These are phyloP conservation scores for Sarcomyxa edulis DNA, from an alignment of 768 basidiomycete genomes.

Conservation along the genomic window DNA sequence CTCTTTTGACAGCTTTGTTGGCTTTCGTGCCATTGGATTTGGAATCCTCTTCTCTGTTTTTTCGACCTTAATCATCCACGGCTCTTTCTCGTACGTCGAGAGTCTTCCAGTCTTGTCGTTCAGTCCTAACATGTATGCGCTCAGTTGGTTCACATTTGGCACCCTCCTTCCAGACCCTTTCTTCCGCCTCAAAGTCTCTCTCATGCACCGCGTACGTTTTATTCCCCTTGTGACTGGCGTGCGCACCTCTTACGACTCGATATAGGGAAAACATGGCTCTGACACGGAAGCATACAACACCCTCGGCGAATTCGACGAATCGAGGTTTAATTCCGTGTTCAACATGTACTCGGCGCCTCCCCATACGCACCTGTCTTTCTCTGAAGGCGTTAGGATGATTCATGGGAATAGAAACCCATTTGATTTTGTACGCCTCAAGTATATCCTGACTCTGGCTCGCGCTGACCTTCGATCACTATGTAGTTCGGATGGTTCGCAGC, in stretches of 20 bases:
- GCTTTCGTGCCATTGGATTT: conserved; percentile 34
- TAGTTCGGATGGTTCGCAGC: conserved; percentile 40
- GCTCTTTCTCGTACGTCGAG: conserved; percentile 36
- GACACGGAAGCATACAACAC: conserved; percentile 32
- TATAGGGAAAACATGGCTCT: conserved; percentile 38
- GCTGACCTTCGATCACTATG: background rate
- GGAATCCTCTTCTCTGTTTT: conserved; percentile 29
- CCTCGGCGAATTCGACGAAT: conserved; percentile 33
- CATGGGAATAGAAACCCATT: conserved; percentile 32
- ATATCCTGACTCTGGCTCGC: conserved; percentile 1
- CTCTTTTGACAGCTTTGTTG: conserved; percentile 22
- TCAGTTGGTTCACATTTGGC: conserved; percentile 30
- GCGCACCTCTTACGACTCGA: background rate
- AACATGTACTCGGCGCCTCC: conserved; percentile 34
- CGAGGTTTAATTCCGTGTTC: conserved; percentile 34
- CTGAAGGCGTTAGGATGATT: conserved; percentile 35
- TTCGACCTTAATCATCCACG: conserved; percentile 31
- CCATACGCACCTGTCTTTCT: conserved; percentile 32
- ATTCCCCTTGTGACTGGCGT: background rate
- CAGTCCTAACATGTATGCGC: background rate
- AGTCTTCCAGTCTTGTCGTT: background rate
- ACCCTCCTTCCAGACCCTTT: conserved; percentile 40
- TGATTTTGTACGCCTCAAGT: conserved; percentile 23
- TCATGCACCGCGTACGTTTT: conserved; percentile 32
- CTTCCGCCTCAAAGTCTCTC: conserved; percentile 33